A percentile compares a stretch with the other conserved stretches of the same genome.
Evolutionary conservation across 2,329 filamentous ascomycete species (phyloP).

Genomic region (Setomelanomma holmii): DNA sequence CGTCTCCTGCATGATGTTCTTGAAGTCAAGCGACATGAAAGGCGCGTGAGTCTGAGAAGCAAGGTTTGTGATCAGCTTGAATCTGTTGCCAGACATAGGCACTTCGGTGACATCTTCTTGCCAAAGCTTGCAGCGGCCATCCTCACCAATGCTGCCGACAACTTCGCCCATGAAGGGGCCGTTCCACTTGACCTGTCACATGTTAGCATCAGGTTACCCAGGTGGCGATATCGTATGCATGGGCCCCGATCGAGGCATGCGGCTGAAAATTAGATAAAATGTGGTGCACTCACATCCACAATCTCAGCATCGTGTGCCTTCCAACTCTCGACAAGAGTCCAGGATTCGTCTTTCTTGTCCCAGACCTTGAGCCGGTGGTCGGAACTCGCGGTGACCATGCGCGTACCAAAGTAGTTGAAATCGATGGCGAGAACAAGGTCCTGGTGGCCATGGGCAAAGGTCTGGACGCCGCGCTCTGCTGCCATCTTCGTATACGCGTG

Average conservation of each 20-base stretch:
- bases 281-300: constrained; percentile 69
- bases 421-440: constrained; percentile 84
- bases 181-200: constrained; percentile 83
- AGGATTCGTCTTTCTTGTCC: constrained; percentile 78
- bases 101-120: constrained; percentile 85
- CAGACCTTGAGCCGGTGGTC: constrained; percentile 94
- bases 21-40: constrained; percentile 82
- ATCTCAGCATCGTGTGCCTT: constrained; percentile 89
- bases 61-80: constrained; percentile 72
- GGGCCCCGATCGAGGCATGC: constrained; percentile 20
- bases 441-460: constrained; percentile 76
- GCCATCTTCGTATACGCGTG: constrained; percentile 44
- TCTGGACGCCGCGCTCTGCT: constrained; percentile 53
- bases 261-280: constrained; percentile 23
- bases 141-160: constrained; percentile 85
- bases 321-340: constrained; percentile 87
- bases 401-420: constrained; percentile 91
- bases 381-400: constrained; percentile 87
- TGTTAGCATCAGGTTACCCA: constrained; percentile 28
- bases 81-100: constrained; percentile 76
- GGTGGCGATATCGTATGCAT: constrained; percentile 26
- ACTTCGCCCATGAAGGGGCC: constrained; percentile 88
- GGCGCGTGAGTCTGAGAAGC: constrained; percentile 72
- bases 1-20: constrained; percentile 82
- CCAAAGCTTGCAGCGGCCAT: constrained; percentile 92